Evolutionary conservation across 108 stramenopile species (phyloP), one percentile per base, ranked within the genome.

Genomic region (Cyclotella choctawhatcheeana): DNA sequence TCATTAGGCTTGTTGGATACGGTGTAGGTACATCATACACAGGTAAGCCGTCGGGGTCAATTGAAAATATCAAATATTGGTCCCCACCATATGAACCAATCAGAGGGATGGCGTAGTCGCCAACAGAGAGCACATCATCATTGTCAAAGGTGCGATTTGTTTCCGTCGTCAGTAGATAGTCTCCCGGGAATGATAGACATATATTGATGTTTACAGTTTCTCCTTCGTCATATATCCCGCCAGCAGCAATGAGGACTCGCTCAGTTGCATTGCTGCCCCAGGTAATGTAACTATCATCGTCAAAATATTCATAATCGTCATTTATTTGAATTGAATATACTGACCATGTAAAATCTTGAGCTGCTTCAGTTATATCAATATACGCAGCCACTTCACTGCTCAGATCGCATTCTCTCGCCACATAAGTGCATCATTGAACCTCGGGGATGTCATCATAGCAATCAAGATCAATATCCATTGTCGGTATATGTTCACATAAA

Each of bases 351-450:
- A 66, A 66, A 21, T 26, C 32, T 26, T 30, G 6, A 26, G 7
- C 51, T 7, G 33, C 67, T 18, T 10, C 33, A 37, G 6, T 27
- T 12, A 55, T 43, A 34, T 68, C 21, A 13, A 68, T 54, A 16
- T 7, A 34, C 3, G 53, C 25, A 8, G 21, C 17, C 7, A 12
- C 21, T 55, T 53, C 53, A 35, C 10, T 8, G 6, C 25, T 24
- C 13, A 47, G 45, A 31, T 68, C 24, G 53, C 67, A 68, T 22
- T 53, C 67, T 5, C 5, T 20, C 30, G n/a, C 55, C n/a, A 68
- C 67, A 68, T 55, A 54, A 2, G 67, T 68, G 64, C 64, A 65
- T 7, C 64, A 65, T 10, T 10, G 20, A 5, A 65, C 17, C 50
- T 50, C 47, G 14, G 64, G 64, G 3, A 40, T 25, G 18, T 48